Base-by-base conservation (phyloP, 345 rosid species). In the Passiflora organensis region DNA sequence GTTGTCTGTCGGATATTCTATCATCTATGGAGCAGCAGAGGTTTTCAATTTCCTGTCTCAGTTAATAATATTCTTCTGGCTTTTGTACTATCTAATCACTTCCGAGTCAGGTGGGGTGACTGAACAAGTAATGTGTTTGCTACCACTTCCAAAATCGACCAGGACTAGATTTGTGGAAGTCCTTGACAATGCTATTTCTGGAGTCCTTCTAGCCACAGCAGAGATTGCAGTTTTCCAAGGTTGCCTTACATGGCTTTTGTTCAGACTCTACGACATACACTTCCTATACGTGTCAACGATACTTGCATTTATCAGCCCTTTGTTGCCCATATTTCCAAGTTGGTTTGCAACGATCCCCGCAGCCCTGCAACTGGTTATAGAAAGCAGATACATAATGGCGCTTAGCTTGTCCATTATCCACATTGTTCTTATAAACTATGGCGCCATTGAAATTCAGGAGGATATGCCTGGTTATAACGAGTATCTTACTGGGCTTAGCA, bases 41-140 rank as follows among this genome's bases (percentile, higher is more conserved):
- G 85, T 93, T 43, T 76, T 86, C 73, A 89, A 93, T 56, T 93
- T 93, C 56, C 76, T 89, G 36, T 89, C 96, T 23, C 95, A 86
- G 69, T 60, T 71, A 0, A 80, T 93, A 79, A 80, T 93, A 44
- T 93, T 89, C 82, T 82, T 80, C 60, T 86, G 95, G 88, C 85
- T 93, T 44, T 55, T 93, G 37, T 93, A 89, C 60, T 72, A 82
- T 71, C 79, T 93, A 2, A 93, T 93, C 41, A 89, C 99, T 13
- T 85, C 99, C 5, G 91, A 89, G 32, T 86, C 99, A 32, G 99
- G 97, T 0, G 99, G 97, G 39, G 96, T 93, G 15, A 93, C 97
- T 0, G 91, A 89, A 70, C 97, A 93, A 60, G 86, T 84, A 20
- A 89, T 93, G 81, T 56, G 67, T 56, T 86, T 89, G 99, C 68